Percentiles rank a stretch among this genome's conserved stretches.
Conservation (phyloP, 768 basidiomycete genomes). For the Naganishia kalamii region DNA sequence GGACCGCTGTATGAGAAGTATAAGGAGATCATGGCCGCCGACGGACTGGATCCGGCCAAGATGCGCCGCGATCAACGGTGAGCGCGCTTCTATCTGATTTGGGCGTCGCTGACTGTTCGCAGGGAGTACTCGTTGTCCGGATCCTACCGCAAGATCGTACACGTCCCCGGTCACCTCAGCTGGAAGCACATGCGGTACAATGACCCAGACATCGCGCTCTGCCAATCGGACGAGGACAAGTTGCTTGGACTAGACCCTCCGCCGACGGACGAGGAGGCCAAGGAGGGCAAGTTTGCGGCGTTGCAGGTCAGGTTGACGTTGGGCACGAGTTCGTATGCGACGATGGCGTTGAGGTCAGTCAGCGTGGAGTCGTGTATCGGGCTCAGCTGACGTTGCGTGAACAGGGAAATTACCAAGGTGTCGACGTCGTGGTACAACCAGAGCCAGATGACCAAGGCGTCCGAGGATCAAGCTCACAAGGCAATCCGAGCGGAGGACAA, state of each 20-base stretch:
- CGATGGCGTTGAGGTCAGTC: slow-evolving; percentile 68
- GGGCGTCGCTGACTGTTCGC: slow-evolving; percentile 4
- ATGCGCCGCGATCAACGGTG: slow-evolving; percentile 85
- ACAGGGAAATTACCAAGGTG: slow-evolving; percentile 42
- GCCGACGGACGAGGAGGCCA: slow-evolving; percentile 35
- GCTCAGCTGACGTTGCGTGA: neutral
- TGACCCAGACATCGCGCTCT: slow-evolving; percentile 82
- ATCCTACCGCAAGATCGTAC: slow-evolving; percentile 86
- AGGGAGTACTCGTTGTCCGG: slow-evolving; percentile 90
- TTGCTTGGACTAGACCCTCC: slow-evolving; percentile 56
- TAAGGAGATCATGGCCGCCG: slow-evolving; percentile 67
- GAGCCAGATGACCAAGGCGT: slow-evolving; percentile 37
- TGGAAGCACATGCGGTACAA: slow-evolving; percentile 84
- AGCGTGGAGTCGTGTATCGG: neutral
- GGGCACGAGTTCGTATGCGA: slow-evolving; percentile 89
- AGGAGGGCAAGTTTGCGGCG: slow-evolving; percentile 74
- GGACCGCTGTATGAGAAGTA: slow-evolving; percentile 82
- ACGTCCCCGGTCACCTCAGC: slow-evolving; percentile 70
- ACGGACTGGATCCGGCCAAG: slow-evolving; percentile 78
- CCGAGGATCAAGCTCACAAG: slow-evolving; percentile 40
- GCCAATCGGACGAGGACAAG: slow-evolving; percentile 91
- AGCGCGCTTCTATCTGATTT: neutral
- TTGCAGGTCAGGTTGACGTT: slow-evolving; percentile 78
- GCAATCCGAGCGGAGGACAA: neutral
- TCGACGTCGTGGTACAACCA: slow-evolving; percentile 44